Evolutionary conservation across 352 stramenopile genomes (phyloP).

Genomic region (Halophytophthora polymorphica): DNA sequence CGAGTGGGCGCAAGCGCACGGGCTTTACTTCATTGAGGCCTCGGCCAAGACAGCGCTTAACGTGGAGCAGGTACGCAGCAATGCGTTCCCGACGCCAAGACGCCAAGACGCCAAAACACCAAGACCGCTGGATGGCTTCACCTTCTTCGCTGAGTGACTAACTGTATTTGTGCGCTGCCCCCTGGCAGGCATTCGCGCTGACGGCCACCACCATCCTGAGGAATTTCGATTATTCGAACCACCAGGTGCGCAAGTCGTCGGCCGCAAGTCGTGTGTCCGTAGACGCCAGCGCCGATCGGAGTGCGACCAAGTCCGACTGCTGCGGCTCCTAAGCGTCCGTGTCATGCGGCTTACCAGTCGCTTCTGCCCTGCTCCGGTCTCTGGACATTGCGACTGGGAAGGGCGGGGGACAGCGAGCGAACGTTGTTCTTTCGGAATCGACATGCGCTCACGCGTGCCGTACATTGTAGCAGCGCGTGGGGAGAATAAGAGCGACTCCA

Average conservation of each 20-base stretch:
- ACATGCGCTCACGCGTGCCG: too few species aligned
- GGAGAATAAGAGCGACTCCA: background rate
- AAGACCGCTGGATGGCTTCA: too few species aligned
- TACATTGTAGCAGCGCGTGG: conserved; percentile 6
- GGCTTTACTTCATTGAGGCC: conserved; percentile 83
- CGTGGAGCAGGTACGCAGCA: conserved; percentile 58
- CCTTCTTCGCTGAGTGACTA: too few species aligned
- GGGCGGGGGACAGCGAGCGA: too few species aligned
- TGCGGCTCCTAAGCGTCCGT: conserved; percentile 20
- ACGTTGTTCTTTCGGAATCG: too few species aligned
- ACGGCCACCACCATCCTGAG: conserved; percentile 71
- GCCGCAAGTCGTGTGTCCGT: conserved; percentile 36
- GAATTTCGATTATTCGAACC: conserved; percentile 72
- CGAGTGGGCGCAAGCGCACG: conserved; percentile 53
- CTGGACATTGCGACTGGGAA: too few species aligned
- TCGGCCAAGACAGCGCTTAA: conserved; percentile 81
- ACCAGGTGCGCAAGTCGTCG: conserved; percentile 48
- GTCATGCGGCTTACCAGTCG: too few species aligned
- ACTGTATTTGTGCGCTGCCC: conserved; percentile 3
- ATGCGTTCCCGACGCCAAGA: background rate
- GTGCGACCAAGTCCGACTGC: conserved; percentile 30
- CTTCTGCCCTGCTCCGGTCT: too few species aligned
- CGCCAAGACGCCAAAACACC: too few species aligned
- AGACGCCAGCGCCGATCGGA: conserved; percentile 24
- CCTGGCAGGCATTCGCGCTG: conserved; percentile 52